A percentile compares a stretch with the other conserved stretches of the same genome.
These are phyloP conservation scores for Zygnema circumcarinatum DNA, from an alignment of 139 green algal genomes.

Conservation along the genomic window DNA sequence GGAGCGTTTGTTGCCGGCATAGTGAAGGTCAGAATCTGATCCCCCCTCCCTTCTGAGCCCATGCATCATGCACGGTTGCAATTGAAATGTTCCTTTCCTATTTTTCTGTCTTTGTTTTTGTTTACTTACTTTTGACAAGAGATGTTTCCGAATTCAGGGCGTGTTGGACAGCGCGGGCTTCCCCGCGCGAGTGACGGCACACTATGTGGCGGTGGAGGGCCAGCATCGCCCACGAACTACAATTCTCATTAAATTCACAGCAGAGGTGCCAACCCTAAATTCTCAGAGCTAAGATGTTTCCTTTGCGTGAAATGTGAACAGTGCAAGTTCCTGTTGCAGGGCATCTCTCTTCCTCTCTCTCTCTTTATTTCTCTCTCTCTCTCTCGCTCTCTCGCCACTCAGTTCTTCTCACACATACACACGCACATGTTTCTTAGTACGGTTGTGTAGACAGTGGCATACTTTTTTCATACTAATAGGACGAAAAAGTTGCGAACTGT, in stretches of 20 bases:
- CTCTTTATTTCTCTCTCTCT: background rate
- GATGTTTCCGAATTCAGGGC: constrained; percentile 62
- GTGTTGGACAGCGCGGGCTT: constrained; percentile 90
- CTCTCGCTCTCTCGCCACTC: background rate
- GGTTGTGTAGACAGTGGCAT: too few relatives aligned
- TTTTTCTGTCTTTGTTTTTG: background rate
- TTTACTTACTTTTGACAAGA: background rate
- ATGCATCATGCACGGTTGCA: background rate
- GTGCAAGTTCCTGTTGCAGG: too few relatives aligned
- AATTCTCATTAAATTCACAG: constrained; percentile 59
- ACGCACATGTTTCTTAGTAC: too few relatives aligned
- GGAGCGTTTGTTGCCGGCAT: constrained; percentile 89
- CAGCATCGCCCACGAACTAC: constrained; percentile 50
- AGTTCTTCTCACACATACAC: background rate
- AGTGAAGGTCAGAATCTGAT: constrained; percentile 64
- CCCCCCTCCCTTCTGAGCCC: background rate
- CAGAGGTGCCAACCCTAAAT: constrained; percentile 22
- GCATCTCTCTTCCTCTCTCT: background rate
- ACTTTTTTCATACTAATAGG: too few relatives aligned
- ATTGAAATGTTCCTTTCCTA: background rate
- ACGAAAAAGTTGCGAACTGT: too few relatives aligned
- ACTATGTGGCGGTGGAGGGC: constrained; percentile 56
- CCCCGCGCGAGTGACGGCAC: constrained; percentile 62
- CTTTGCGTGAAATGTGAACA: too few relatives aligned
- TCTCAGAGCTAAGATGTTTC: background rate